Conservation (phyloP, 345 rosid genomes). For the Sisymbrium irio region DNA sequence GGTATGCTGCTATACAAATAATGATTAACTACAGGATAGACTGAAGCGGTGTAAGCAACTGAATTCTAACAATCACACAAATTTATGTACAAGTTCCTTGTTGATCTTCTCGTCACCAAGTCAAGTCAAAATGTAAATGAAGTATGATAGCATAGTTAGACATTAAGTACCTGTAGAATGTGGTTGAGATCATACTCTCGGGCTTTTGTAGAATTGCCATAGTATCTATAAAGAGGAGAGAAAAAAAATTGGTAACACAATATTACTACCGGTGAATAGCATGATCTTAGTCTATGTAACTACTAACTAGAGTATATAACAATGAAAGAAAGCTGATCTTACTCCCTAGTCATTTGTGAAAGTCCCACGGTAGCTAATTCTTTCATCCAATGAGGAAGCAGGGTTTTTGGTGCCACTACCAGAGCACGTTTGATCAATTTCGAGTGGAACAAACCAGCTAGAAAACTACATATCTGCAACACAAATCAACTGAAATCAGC, state of each 20-base stretch:
- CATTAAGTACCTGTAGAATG: constrained; percentile 66
- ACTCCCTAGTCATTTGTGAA: constrained; percentile 84
- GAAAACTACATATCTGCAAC: constrained; percentile 83
- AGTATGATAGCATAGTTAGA: background rate
- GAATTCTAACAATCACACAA: background rate
- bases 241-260: background rate
- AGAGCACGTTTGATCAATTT: constrained; percentile 73
- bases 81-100: background rate
- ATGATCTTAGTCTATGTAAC: background rate
- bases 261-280: background rate
- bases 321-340: constrained; percentile 29
- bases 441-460: constrained; percentile 87
- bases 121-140: constrained; percentile 14
- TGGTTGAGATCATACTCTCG: constrained; percentile 88
- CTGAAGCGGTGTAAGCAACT: background rate
- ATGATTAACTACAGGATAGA: background rate
- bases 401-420: constrained; percentile 90
- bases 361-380: constrained; percentile 87
- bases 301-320: no score
- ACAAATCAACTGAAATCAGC: constrained; percentile 12
- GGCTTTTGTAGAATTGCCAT: constrained; percentile 64
- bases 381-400: constrained; percentile 96
- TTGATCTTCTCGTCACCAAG: constrained; percentile 1
- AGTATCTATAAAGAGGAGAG: constrained; percentile 53
- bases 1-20: constrained; percentile 6